These are phyloP conservation scores for Penicillium alfredii DNA, from an alignment of 495 filamentous ascomycete species.

Conservation along the genomic window DNA sequence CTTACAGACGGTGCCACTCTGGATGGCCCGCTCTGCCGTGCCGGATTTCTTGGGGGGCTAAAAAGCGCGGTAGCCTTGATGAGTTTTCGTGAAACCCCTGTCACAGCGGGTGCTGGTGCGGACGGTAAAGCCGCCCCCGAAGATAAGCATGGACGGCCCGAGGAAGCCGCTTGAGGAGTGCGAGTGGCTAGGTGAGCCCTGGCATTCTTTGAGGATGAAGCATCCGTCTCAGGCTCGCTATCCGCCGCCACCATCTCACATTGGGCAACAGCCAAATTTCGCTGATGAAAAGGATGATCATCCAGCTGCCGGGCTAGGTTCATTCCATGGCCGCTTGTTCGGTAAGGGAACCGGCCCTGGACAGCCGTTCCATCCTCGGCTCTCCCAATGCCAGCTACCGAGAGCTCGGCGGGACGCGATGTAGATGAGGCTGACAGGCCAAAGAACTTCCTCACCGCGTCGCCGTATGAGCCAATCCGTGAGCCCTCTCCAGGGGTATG, in stretches of 20 bases:
- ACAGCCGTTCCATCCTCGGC: conserved; percentile 36
- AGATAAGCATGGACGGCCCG: conserved; percentile 1
- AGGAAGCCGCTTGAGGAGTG: background rate
- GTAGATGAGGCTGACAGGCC: conserved; percentile 10
- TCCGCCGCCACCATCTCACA: conserved; percentile 2
- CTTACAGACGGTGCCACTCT: background rate
- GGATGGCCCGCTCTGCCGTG: conserved; percentile 7
- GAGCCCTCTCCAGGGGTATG: conserved; percentile 1
- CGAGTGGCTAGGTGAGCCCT: background rate
- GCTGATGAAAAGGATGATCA: conserved; percentile 33
- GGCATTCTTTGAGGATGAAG: background rate
- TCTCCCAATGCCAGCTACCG: conserved; percentile 20
- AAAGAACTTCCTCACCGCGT: conserved; percentile 26
- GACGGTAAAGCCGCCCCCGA: background rate
- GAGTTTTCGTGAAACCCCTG: background rate
- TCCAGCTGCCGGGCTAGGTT: conserved; percentile 21
- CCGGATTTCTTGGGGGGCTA: conserved; percentile 3
- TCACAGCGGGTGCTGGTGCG: background rate
- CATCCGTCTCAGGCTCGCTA: background rate
- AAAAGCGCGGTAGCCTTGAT: conserved; percentile 4
- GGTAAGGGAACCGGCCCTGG: conserved; percentile 32
- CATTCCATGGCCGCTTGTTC: conserved; percentile 37
- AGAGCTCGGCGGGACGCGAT: conserved; percentile 3
- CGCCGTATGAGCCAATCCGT: conserved; percentile 16
- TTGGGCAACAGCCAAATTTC: conserved; percentile 17